phyloP scores from a whole-genome alignment of 2,329 filamentous ascomycete species.

The Torrubiella hemipterigena region DNA sequence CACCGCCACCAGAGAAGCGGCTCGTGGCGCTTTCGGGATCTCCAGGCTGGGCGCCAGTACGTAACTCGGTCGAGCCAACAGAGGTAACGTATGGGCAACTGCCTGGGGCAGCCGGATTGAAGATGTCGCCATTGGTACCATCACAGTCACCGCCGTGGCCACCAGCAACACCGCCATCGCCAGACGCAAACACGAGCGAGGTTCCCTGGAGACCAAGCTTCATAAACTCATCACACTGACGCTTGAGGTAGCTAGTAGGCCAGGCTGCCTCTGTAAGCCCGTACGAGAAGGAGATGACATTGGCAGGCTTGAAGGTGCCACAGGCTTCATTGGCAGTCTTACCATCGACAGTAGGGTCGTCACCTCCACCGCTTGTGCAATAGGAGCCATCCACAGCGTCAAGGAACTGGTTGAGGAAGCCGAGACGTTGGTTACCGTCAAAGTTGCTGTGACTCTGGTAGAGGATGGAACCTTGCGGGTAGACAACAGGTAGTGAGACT shows the following conservation, averaged over 20 bases:
- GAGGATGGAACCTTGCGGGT: constrained; percentile 36
- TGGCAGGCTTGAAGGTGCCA: constrained; percentile 10
- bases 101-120: constrained; percentile 23
- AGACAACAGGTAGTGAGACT: constrained; percentile 35
- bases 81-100: constrained; percentile 32
- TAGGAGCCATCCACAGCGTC: constrained; percentile 41
- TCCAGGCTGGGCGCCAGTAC: constrained; percentile 26
- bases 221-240: constrained; percentile 29
- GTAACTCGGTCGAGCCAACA: constrained; percentile 36
- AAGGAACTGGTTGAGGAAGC: constrained; percentile 31
- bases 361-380: constrained; percentile 36
- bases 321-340: constrained; percentile 28
- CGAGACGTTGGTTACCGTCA: constrained; percentile 18
- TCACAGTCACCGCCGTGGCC: constrained; percentile 4
- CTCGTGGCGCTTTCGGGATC: constrained; percentile 31
- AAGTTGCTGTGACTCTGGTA: constrained; percentile 30
- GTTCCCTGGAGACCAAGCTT: constrained; percentile 32
- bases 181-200: constrained; percentile 27
- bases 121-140: constrained; percentile 8
- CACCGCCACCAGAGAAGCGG: constrained; percentile 19
- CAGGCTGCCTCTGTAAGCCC: constrained; percentile 34
- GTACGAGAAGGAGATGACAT: constrained; percentile 29
- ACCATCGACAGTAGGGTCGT: constrained; percentile 31
- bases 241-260: constrained; percentile 31
- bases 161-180: constrained; percentile 23